Percentiles rank a stretch among this genome's conserved stretches.
Conservation (phyloP, 805 yeast species). For the Lipomyces lipofer region DNA sequence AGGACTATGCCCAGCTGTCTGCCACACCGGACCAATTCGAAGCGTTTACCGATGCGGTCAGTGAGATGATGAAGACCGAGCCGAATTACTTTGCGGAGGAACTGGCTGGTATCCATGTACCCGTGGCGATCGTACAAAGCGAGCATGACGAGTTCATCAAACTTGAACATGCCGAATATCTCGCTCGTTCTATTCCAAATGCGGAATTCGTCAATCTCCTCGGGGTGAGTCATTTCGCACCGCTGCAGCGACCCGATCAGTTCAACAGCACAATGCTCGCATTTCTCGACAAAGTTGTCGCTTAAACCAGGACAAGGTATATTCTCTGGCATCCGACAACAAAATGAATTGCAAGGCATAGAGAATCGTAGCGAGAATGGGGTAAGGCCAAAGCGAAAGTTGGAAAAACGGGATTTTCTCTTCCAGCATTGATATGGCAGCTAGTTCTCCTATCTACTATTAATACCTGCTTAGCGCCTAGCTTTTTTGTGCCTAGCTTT, state of each 20-base stretch:
- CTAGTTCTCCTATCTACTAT: too few relatives aligned
- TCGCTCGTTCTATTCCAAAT: background rate
- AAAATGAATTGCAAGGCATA: too few relatives aligned
- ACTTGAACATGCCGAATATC: background rate
- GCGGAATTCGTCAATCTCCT: background rate
- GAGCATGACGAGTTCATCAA: conserved; percentile 1
- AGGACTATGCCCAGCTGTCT: background rate
- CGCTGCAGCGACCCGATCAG: background rate
- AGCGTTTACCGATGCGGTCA: background rate
- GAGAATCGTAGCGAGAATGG: too few relatives aligned
- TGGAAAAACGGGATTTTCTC: too few relatives aligned
- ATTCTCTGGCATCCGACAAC: too few relatives aligned
- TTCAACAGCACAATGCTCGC: background rate
- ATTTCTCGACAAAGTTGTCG: background rate
- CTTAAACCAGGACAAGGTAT: background rate
- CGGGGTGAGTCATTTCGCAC: background rate
- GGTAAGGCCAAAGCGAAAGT: too few relatives aligned
- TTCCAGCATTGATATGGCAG: too few relatives aligned
- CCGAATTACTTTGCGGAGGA: background rate
- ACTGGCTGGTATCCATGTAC: background rate
- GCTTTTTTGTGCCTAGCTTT: too few relatives aligned
- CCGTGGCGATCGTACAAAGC: background rate
- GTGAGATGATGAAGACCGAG: background rate
- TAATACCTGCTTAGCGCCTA: too few relatives aligned
- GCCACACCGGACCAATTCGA: background rate